Evolutionary conservation across 345 rosid genomes (phyloP).

Genomic region (Cardiospermum halicacabum): DNA sequence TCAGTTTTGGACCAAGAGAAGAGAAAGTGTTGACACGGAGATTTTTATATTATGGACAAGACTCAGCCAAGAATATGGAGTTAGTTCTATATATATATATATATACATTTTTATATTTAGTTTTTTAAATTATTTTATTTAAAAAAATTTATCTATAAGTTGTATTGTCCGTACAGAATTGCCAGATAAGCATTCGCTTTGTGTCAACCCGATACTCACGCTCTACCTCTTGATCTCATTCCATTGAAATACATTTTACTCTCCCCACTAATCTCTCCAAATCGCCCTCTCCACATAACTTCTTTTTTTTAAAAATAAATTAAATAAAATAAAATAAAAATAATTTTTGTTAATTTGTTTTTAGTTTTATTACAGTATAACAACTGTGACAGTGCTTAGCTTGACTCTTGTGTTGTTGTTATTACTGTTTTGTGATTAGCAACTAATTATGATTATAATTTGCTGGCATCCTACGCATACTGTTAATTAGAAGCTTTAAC

Average conservation of each 20-base stretch:
- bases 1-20: conserved; percentile 8
- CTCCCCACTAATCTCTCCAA: too few species aligned
- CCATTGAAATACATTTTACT: too few species aligned
- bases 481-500: background rate
- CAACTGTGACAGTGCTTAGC: too few species aligned
- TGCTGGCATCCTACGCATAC: background rate
- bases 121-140: too few species aligned
- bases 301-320: too few species aligned
- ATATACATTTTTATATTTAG: too few species aligned
- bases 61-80: conserved; percentile 31
- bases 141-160: background rate
- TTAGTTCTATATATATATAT: too few species aligned
- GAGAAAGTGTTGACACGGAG: background rate
- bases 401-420: background rate
- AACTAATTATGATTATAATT: background rate
- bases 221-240: conserved; percentile 3
- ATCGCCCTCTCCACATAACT: too few species aligned
- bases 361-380: too few species aligned
- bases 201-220: conserved; percentile 29
- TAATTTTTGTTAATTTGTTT: too few species aligned
- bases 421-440: background rate
- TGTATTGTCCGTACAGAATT: conserved; percentile 22
- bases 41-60: conserved; percentile 5
- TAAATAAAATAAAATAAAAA: too few species aligned
- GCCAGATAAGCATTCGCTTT: conserved; percentile 17